Percentiles rank a stretch among this genome's conserved stretches.
phyloP scores from a whole-genome alignment of 495 filamentous ascomycete genomes.

The Cladorrhinum samala region DNA sequence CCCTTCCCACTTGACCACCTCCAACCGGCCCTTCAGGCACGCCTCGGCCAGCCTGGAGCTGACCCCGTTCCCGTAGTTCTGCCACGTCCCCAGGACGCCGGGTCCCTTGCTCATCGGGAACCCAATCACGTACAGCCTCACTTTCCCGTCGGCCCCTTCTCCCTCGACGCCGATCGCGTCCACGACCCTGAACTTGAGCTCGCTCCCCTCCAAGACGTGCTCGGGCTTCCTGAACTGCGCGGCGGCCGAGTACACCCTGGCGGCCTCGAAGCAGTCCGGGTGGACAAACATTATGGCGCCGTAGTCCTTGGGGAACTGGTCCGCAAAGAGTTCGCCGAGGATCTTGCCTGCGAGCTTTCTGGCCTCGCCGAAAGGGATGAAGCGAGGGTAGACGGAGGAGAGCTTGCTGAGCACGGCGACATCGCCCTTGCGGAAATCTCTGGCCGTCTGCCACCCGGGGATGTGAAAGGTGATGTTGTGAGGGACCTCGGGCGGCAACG shows the following conservation, averaged over 20 bases:
- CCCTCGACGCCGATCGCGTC: conserved; percentile 19
- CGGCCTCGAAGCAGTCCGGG: conserved; percentile 19
- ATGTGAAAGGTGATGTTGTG: conserved; percentile 36
- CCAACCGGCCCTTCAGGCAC: conserved; percentile 25
- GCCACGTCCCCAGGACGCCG: conserved; percentile 34
- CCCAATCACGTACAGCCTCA: conserved; percentile 32
- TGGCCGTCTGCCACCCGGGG: conserved; percentile 29
- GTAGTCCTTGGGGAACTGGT: conserved; percentile 24
- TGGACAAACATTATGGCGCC: conserved; percentile 24
- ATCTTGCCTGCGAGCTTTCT: conserved; percentile 25
- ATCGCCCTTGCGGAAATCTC: conserved; percentile 30
- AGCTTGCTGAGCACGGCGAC: conserved; percentile 19
- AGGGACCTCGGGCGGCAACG: conserved; percentile 36
- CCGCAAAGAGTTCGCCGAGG: conserved; percentile 14
- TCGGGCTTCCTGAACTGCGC: conserved; percentile 15
- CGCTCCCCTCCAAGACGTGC: conserved; percentile 12
- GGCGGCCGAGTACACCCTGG: conserved; percentile 13
- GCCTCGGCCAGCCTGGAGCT: conserved; percentile 33
- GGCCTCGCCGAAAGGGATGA: conserved; percentile 29
- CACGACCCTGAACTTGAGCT: conserved; percentile 31
- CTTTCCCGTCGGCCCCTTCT: not conserved
- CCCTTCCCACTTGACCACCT: conserved; percentile 17
- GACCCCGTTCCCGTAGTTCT: conserved; percentile 33
- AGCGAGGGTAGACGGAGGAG: conserved; percentile 38
- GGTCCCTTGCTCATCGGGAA: conserved; percentile 24